These are phyloP conservation scores for Phyllosticta citrichinensis DNA, from an alignment of 2,329 filamentous ascomycete species.

Conservation along the genomic window DNA sequence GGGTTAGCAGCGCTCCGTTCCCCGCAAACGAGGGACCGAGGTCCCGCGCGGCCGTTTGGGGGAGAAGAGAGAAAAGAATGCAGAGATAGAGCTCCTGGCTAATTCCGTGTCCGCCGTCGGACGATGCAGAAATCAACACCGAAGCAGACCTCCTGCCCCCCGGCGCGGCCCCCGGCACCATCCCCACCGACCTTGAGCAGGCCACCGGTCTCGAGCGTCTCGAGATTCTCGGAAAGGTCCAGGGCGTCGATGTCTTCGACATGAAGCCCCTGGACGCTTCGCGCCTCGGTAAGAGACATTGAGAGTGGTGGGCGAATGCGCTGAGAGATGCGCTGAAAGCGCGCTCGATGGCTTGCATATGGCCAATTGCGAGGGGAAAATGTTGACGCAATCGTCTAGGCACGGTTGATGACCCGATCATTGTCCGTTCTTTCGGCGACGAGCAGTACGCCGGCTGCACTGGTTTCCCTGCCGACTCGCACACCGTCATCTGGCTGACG, in stretches of 20 bases:
- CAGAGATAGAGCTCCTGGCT: constrained; percentile 15
- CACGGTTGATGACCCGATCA: constrained; percentile 76
- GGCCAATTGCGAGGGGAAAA: neutral
- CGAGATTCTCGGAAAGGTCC: constrained; percentile 98
- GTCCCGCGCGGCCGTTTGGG: neutral
- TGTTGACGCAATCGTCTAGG: constrained; percentile 39
- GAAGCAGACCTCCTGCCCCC: constrained; percentile 77
- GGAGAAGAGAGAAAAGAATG: constrained; percentile 13
- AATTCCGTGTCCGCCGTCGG: constrained; percentile 13
- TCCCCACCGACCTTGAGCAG: constrained; percentile 93
- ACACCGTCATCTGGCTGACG: constrained; percentile 82
- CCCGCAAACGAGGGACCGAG: neutral
- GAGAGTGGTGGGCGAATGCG: neutral
- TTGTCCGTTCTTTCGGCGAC: constrained; percentile 82
- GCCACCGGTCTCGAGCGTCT: constrained; percentile 95
- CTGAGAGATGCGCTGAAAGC: neutral
- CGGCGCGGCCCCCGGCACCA: constrained; percentile 69
- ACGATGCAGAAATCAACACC: constrained; percentile 62
- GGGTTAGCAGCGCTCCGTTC: constrained; percentile 25
- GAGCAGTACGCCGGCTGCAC: constrained; percentile 98
- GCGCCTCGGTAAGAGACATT: constrained; percentile 56
- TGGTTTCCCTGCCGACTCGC: constrained; percentile 83
- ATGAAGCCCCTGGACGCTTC: constrained; percentile 93
- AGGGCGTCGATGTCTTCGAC: constrained; percentile 95
- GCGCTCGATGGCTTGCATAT: neutral